Evolutionary conservation across 495 filamentous ascomycete genomes (phyloP).

Genomic region (Recurvomyces mirabilis): DNA sequence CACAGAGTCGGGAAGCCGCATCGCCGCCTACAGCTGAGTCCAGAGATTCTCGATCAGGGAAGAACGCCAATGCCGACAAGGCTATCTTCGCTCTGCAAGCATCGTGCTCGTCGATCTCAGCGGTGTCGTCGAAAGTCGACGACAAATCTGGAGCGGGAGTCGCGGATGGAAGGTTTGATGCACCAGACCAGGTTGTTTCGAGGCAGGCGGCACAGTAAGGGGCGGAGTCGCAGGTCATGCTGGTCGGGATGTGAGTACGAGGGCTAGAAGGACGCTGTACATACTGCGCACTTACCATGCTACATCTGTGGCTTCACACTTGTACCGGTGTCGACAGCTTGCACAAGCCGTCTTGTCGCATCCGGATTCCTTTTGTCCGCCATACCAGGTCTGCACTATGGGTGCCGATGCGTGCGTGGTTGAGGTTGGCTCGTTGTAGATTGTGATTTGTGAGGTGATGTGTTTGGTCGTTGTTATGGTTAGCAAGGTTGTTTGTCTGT

Average conservation of each 20-base stretch:
- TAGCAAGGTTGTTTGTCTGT: not conserved
- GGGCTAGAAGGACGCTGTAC: too few relatives aligned
- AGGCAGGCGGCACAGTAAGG: slow-evolving; percentile 1
- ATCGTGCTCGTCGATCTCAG: too few relatives aligned
- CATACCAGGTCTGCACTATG: slow-evolving; percentile 5
- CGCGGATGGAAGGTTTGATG: too few relatives aligned
- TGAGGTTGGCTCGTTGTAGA: too few relatives aligned
- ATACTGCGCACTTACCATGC: slow-evolving; percentile 11
- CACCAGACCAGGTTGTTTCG: too few relatives aligned
- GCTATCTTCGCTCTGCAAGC: too few relatives aligned
- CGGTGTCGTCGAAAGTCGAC: not conserved
- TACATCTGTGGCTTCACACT: not conserved
- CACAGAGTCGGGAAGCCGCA: not conserved
- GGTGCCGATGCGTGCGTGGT: too few relatives aligned
- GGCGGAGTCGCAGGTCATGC: not conserved
- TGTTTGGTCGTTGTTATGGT: slow-evolving; percentile 2
- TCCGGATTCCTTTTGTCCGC: not conserved
- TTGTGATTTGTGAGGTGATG: not conserved
- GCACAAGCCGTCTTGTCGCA: slow-evolving; percentile 10
- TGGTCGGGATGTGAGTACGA: too few relatives aligned
- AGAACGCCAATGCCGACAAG: not conserved
- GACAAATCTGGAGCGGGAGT: too few relatives aligned
- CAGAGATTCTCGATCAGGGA: not conserved
- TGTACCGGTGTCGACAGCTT: slow-evolving; percentile 3
- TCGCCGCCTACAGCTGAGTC: not conserved